These are phyloP conservation scores for Vaccinium vitisidaea DNA, from an alignment of 148 eudicot species.

Conservation along the genomic window DNA sequence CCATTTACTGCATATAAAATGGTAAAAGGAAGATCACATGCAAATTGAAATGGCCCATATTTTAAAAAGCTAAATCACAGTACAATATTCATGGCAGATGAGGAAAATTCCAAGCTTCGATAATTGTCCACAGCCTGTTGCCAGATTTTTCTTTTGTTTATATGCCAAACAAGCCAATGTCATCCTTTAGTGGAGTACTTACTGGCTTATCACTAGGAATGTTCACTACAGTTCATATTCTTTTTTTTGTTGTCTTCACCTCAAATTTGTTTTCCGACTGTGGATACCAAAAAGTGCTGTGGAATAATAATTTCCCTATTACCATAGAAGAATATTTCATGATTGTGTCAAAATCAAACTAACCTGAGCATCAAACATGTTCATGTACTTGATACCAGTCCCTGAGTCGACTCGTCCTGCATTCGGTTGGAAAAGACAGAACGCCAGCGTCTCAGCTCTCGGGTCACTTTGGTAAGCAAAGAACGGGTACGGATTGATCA, in stretches of 20 bases:
- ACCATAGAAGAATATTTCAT: not conserved
- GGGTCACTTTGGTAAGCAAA: conserved; percentile 83
- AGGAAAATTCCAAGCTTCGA: not conserved
- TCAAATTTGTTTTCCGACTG: not conserved
- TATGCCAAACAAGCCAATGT: conserved; percentile 1
- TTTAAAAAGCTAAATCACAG: not conserved
- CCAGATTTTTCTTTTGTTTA: conserved; percentile 6
- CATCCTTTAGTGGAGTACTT: not conserved
- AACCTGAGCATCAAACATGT: conserved; percentile 93
- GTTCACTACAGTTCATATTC: not conserved
- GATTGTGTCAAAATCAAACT: not conserved
- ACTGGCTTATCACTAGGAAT: not conserved
- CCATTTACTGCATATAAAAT: not conserved
- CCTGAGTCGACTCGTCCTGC: conserved; percentile 71
- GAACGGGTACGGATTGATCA: conserved; percentile 90
- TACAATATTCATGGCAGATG: not conserved
- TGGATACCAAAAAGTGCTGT: not conserved
- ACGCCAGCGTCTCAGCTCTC: conserved; percentile 64
- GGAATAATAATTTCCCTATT: not conserved
- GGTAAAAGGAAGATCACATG: not conserved
- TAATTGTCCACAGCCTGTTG: conserved; percentile 14
- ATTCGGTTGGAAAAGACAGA: conserved; percentile 77
- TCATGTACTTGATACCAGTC: conserved; percentile 77
- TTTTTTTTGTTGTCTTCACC: not conserved
- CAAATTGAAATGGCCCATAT: not conserved